A percentile compares a stretch with the other conserved stretches of the same genome.
phyloP scores from a whole-genome alignment of 441 rosid genomes.

The Brassica hybrid region DNA sequence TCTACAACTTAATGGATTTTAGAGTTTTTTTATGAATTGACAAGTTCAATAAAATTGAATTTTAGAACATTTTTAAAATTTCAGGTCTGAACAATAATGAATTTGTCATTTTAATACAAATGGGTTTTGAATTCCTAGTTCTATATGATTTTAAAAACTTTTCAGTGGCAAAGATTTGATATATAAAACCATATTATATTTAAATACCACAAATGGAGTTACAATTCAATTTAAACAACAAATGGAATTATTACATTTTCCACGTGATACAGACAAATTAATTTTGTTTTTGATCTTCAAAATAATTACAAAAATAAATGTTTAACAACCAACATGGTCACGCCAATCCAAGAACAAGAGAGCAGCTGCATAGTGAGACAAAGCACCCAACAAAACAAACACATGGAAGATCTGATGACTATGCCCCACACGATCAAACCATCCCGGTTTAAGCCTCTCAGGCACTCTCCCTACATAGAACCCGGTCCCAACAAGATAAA shows the following conservation, averaged over 20 bases:
- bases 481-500: slow-evolving; percentile 70
- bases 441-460: slow-evolving; percentile 75
- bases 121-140: too few relatives aligned
- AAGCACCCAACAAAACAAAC: slow-evolving; percentile 75
- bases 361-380: slow-evolving; percentile 87
- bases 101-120: too few relatives aligned
- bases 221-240: slow-evolving; percentile 20
- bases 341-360: slow-evolving; percentile 79
- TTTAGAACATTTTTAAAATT: too few relatives aligned
- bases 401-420: slow-evolving; percentile 90
- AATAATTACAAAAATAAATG: slow-evolving; percentile 15
- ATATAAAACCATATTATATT: not conserved
- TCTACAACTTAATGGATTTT: too few relatives aligned
- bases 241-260: slow-evolving; percentile 30
- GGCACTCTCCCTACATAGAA: slow-evolving; percentile 77
- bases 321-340: slow-evolving; percentile 55
- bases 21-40: too few relatives aligned
- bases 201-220: not conserved
- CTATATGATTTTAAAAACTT: not conserved
- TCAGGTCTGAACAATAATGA: too few relatives aligned
- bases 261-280: slow-evolving; percentile 24
- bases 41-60: too few relatives aligned
- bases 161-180: not conserved
- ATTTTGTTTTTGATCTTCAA: not conserved
- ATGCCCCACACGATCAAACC: slow-evolving; percentile 82